Conservation (phyloP, 805 yeast genomes). For the Ogataea salicorniae region DNA sequence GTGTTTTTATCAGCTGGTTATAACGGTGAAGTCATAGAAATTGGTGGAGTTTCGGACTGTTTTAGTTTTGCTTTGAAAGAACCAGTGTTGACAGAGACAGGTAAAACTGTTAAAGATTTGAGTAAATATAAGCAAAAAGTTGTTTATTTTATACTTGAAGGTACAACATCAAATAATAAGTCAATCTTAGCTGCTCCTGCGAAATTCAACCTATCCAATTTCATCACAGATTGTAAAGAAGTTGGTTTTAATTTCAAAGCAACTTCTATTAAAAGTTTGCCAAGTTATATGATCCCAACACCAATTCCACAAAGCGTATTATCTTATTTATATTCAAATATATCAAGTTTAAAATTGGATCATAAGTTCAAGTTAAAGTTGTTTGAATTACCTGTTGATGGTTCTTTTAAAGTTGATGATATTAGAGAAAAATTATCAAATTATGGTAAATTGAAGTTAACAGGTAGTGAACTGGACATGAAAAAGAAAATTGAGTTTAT, state of each 20-base stretch:
- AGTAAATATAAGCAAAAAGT: constrained; percentile 33
- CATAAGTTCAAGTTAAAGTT: constrained; percentile 19
- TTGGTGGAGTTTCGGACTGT: constrained; percentile 11
- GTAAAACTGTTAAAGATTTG: constrained; percentile 13
- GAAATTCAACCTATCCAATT: constrained; percentile 16
- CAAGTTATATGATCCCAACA: constrained; percentile 33
- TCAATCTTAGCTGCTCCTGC: constrained; percentile 56
- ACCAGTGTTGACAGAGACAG: constrained; percentile 2
- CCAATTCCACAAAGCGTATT: constrained; percentile 23
- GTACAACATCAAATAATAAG: constrained; percentile 81
- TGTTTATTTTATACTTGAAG: constrained; percentile 65
- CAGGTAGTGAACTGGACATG: constrained; percentile 40
- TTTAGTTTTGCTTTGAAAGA: constrained; percentile 16
- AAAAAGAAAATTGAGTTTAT: constrained; percentile 42
- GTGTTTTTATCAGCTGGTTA: constrained; percentile 18
- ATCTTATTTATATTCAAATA: constrained; percentile 7
- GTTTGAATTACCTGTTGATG: constrained; percentile 12
- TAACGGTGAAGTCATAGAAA: constrained; percentile 5
- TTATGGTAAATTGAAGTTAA: constrained; percentile 44
- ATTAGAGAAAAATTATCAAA: constrained; percentile 31
- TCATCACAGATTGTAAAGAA: constrained; percentile 2
- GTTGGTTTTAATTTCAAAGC: constrained; percentile 29
- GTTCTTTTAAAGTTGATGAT: constrained; percentile 3
- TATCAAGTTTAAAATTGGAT: constrained; percentile 9
- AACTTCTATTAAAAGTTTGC: constrained; percentile 35